Percentiles rank a stretch among this genome's conserved stretches.
These are phyloP conservation scores for Ascochyta pisi DNA, from an alignment of 2,329 filamentous ascomycete genomes.

Conservation along the genomic window DNA sequence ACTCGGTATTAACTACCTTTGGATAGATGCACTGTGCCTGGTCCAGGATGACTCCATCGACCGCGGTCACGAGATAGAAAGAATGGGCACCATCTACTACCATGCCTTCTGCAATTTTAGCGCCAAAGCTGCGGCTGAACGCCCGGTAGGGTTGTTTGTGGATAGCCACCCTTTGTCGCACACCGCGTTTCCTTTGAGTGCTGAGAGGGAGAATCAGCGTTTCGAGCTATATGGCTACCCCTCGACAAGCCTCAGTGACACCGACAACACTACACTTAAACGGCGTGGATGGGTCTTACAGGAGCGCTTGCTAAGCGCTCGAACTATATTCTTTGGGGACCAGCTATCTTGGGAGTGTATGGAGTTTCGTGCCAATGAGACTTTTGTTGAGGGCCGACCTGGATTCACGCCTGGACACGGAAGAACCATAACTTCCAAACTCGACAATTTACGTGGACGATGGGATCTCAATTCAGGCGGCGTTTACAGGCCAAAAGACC, in stretches of 20 bases:
- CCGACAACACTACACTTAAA: not conserved
- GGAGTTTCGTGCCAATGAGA: not conserved
- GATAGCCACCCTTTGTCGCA: not conserved
- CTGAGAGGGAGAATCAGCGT: not conserved
- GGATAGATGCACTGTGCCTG: not conserved
- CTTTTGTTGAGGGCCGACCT: not conserved
- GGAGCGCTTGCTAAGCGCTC: not conserved
- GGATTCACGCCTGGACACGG: not conserved
- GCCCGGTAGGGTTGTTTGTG: not conserved
- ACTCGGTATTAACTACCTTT: not conserved
- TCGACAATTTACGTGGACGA: not conserved
- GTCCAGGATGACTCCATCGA: not conserved
- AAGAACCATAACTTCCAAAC: not conserved
- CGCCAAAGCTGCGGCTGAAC: not conserved
- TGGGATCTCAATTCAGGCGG: no score
- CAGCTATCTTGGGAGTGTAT: not conserved
- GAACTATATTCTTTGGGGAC: slow-evolving; percentile 3
- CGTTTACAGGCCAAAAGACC: no score
- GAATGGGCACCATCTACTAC: not conserved
- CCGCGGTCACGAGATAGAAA: not conserved
- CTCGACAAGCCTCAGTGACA: not conserved
- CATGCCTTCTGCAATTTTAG: not conserved
- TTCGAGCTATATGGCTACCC: not conserved
- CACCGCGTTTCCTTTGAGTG: not conserved
- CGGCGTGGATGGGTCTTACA: not conserved